A percentile compares a stretch with the other conserved stretches of the same genome.
phyloP scores from a whole-genome alignment of 345 rosid species.

The Cardamine occulta region DNA sequence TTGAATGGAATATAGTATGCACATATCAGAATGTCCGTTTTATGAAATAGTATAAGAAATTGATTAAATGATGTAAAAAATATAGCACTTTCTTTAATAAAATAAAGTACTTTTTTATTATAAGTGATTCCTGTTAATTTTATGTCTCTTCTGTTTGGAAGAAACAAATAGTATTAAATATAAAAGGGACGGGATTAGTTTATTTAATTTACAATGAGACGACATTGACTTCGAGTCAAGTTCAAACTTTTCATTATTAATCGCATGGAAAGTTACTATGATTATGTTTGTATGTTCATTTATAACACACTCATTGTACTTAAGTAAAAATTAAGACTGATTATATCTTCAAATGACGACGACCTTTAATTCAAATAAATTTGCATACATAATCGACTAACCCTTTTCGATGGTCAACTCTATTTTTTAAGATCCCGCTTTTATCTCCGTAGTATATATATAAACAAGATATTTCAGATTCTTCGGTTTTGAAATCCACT shows the following conservation, averaged over 20 bases:
- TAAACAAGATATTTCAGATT: not conserved
- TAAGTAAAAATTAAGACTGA: constrained; percentile 1
- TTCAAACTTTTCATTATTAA: constrained; percentile 40
- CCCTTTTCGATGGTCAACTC: not conserved
- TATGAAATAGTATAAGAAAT: not conserved
- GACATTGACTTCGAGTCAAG: constrained; percentile 45
- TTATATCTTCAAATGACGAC: constrained; percentile 1
- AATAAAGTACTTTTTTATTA: constrained; percentile 6
- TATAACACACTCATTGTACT: constrained; percentile 23
- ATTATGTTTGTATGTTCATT: constrained; percentile 31
- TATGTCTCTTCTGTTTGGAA: constrained; percentile 26
- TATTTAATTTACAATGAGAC: constrained; percentile 18
- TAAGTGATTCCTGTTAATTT: constrained; percentile 6
- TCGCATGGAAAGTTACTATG: constrained; percentile 41
- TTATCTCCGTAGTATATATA: not conserved
- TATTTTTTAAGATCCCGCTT: not conserved
- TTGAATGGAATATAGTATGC: constrained; percentile 10
- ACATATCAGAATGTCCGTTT: not conserved
- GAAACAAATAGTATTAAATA: not conserved
- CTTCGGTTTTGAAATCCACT: not conserved
- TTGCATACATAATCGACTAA: constrained; percentile 16
- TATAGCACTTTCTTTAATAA: not conserved
- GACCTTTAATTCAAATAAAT: constrained; percentile 39
- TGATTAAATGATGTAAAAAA: not conserved
- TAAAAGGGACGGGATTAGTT: not conserved